phyloP scores from a whole-genome alignment of 139 green algal species.

The Mesostigma viride region DNA sequence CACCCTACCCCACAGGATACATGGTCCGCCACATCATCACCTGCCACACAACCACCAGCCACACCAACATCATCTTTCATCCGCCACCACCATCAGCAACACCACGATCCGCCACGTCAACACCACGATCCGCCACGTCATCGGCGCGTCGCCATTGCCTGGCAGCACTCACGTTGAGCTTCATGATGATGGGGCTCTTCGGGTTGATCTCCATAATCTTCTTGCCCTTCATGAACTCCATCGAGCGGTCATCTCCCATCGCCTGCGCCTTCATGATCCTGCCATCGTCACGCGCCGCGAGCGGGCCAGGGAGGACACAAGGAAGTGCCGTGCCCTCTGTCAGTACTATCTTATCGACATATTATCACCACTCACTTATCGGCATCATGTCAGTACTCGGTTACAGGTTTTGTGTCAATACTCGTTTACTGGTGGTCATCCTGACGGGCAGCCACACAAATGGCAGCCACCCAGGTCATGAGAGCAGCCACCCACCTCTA shows the following conservation, averaged over 20 bases:
- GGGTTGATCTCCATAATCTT: constrained; percentile 98
- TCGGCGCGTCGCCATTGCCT: constrained; percentile 2
- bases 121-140: constrained; percentile 25
- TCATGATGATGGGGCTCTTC: constrained; percentile 62
- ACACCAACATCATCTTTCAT: neutral
- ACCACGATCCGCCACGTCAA: neutral
- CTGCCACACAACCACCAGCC: neutral
- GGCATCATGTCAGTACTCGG: too few species aligned
- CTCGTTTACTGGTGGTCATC: too few species aligned
- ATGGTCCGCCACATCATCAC: neutral
- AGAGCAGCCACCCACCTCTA: too few species aligned
- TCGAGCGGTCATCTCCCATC: constrained; percentile 75
- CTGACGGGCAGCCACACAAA: too few species aligned
- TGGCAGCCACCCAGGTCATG: too few species aligned
- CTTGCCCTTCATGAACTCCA: constrained; percentile 92
- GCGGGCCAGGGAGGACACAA: too few species aligned
- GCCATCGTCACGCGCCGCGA: too few species aligned
- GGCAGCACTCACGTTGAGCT: constrained; percentile 40
- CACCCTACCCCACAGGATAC: neutral
- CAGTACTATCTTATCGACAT: too few species aligned
- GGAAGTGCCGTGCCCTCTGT: neutral
- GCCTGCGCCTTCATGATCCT: constrained; percentile 56
- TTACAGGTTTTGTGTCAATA: too few species aligned
- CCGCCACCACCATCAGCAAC: neutral
- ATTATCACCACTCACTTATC: too few species aligned